Base-by-base conservation (phyloP, 2,329 filamentous ascomycete species). In the Acrocalymma vagum region DNA sequence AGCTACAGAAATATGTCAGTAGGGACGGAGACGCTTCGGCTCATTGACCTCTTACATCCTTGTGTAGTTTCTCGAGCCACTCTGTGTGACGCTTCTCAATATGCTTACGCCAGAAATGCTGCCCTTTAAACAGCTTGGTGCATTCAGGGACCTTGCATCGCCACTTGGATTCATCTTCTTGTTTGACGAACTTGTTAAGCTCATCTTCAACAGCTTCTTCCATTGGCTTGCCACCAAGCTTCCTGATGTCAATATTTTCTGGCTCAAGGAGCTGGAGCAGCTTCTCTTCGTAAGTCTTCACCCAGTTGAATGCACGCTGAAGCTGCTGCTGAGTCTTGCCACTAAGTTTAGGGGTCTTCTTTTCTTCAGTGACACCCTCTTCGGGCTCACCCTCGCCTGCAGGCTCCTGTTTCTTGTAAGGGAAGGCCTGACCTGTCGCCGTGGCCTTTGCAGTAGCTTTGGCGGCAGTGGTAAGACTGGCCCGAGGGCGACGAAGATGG, bases 221-320 rank as follows among this genome's bases (percentile, higher is more conserved):
- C 1, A 90, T 75, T 2, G 88, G 83, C 65, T 90, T 92, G 13
- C 94, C 94, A 33, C 95, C 94, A 17, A 97, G 81, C 73, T 96
- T 97, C 67, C 85, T 85, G 27, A 97, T 77, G 62, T 97, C 91
- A 16, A 88, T 88, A 33, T 86, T 85, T 38, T 94, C 89, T 0
- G 94, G 94, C 54, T 97, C 93, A 10, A 99, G 79, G 30, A 97
- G 88, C 67, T 96, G 92, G 65, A 90, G 78, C 35, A 99, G 81
- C 74, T 99, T 99, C 64, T 99, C 94, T 66, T 99, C 94, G 61
- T 96, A 99, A 0, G 94, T 97, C 76, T 88, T 95, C 45, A 99
- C 95, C 94, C 95, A 99, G 64, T 97, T 99, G 75, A 91, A 97
- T 0, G 94, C 94, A 42, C 92, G 87, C 62, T 95, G 88, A 10